Evolutionary conservation across 495 filamentous ascomycete species (phyloP), one percentile per base, ranked within the genome.

Genomic region (Penicillium atrosanguineum): DNA sequence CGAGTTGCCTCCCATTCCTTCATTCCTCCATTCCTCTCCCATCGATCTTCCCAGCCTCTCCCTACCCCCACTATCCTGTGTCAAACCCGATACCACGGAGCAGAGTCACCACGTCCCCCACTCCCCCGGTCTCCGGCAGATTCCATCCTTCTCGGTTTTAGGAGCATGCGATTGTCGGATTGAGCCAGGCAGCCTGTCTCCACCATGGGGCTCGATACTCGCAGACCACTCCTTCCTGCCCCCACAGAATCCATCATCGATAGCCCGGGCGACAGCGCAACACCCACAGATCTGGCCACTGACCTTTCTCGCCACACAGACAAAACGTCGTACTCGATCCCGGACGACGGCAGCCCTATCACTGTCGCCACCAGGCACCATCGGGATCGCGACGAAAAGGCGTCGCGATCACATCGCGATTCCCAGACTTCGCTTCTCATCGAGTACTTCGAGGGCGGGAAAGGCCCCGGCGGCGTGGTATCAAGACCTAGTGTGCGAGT

Each of bases 381-480:
- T 46, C 82, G 79, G 61, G 80, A 79, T 47, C 68, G 70, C 44
- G 72, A 74, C 48, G 75, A 77, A 58, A 79, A 77, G 53, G 67
- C 77, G 59, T 74, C 79, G 57, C 71, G 61, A 51, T 71, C 79
- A 50, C 67, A 77, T 20, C 75, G 81, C 36, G 78, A 84, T 49
- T 94, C 89, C 44, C 91, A 95, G 69, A 96, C 94, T 38, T 95
- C 90, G 45, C 81, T 99, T 46, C 77, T 99, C 65, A 99, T 99
- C 65, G 94, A 99, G 71, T 97, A 97, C 70, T 99, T 97, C 65
- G 92, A 96, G 71, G 90, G 84, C 59, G 87, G 89, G 46, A 96
- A 94, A 69, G 74, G 76, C 49, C 64, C 73, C 29, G 78, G 83
- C 65, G 75, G 45, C 59, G 75, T 75, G 48, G 79, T 71, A 74